These are phyloP conservation scores for Multifurca ochricompacta DNA, from an alignment of 768 basidiomycete genomes.

Conservation along the genomic window DNA sequence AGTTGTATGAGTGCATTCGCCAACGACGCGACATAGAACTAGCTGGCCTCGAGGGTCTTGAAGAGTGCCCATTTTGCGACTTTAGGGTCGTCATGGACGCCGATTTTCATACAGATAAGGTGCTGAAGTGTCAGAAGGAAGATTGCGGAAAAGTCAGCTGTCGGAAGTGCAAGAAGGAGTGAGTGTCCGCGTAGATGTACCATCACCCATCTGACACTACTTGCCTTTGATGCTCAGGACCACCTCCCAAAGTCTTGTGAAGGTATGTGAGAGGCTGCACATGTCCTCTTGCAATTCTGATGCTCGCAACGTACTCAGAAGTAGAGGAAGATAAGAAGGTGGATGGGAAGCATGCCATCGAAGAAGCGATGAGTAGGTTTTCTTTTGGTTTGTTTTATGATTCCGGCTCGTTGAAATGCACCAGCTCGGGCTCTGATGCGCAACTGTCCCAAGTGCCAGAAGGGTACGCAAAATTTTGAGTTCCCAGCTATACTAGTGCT, in stretches of 20 bases:
- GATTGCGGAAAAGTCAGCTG: constrained; percentile 75
- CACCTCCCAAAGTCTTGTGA: constrained; percentile 77
- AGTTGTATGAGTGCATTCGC: constrained; percentile 64
- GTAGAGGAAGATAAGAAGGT: constrained; percentile 65
- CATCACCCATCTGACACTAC: background rate
- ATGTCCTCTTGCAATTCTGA: background rate
- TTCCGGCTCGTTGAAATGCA: constrained; percentile 7
- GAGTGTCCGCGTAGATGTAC: constrained; percentile 23
- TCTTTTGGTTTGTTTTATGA: background rate
- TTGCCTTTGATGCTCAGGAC: constrained; percentile 39
- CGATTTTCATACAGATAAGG: constrained; percentile 27
- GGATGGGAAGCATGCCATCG: constrained; percentile 68
- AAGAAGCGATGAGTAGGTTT: constrained; percentile 85
- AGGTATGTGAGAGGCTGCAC: constrained; percentile 35
- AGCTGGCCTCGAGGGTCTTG: constrained; percentile 71
- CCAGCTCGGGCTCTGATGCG: constrained; percentile 76
- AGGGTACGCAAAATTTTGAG: constrained; percentile 38
- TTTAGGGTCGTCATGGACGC: constrained; percentile 61
- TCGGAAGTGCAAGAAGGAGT: constrained; percentile 69
- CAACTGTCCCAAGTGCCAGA: constrained; percentile 79
- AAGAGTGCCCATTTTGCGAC: constrained; percentile 89
- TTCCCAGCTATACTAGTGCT: background rate
- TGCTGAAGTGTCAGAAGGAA: constrained; percentile 45
- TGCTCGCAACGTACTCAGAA: constrained; percentile 37
- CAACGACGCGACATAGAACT: constrained; percentile 74